These are phyloP conservation scores for Sugiyamaella xylanicola DNA, from an alignment of 1,139 yeast genomes.

Conservation along the genomic window DNA sequence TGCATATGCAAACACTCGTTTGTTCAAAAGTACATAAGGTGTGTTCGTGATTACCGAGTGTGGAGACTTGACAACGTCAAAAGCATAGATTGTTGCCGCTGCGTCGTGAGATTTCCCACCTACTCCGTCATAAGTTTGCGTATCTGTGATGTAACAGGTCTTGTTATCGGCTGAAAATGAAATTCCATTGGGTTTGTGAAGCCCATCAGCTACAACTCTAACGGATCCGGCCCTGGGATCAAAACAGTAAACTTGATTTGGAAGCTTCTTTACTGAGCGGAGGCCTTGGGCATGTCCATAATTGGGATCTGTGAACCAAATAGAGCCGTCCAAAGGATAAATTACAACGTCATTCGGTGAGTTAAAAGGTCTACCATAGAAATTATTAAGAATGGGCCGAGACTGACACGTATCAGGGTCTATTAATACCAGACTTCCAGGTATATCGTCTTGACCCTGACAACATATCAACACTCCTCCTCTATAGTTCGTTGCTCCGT, in stretches of 20 bases:
- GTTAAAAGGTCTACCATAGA: conserved; percentile 35
- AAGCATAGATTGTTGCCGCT: conserved; percentile 34
- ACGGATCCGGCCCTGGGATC: conserved; percentile 31
- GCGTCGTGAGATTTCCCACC: conserved; percentile 24
- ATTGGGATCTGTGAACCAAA: conserved; percentile 40
- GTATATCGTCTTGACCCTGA: conserved; percentile 28
- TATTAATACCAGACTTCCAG: conserved; percentile 28
- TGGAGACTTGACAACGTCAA: conserved; percentile 27
- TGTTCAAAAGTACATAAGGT: conserved; percentile 28
- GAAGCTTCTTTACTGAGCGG: conserved; percentile 28
- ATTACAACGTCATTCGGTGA: conserved; percentile 37
- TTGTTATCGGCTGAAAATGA: conserved; percentile 33
- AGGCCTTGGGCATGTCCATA: conserved; percentile 33
- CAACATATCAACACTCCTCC: conserved; percentile 31
- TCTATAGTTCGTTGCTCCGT: conserved; percentile 32
- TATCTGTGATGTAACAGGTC: conserved; percentile 36
- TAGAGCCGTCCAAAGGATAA: conserved; percentile 31
- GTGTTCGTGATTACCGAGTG: conserved; percentile 9
- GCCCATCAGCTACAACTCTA: conserved; percentile 36
- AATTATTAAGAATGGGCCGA: conserved; percentile 26
- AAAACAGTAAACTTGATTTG: conserved; percentile 36
- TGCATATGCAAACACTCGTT: conserved; percentile 36
- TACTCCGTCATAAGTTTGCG: conserved; percentile 28
- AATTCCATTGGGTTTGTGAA: conserved; percentile 36
- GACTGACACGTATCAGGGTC: conserved; percentile 25